Percentiles rank a stretch among this genome's conserved stretches.
phyloP scores from a whole-genome alignment of 148 eudicot genomes.

The Heliamphora exappendiculata region DNA sequence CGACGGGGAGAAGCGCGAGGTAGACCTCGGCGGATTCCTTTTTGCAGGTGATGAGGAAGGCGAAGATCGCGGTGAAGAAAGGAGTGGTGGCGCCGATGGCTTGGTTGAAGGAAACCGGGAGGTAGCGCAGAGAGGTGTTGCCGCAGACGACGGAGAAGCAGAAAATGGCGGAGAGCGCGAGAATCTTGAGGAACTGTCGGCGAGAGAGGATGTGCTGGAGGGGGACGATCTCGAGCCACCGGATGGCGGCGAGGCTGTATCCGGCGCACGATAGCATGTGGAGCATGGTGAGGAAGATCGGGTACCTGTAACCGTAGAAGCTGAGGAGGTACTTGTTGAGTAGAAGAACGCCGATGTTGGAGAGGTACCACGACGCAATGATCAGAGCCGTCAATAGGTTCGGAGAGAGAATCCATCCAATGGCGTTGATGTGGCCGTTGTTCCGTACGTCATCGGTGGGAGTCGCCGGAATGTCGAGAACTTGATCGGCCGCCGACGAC shows the following conservation, averaged over 20 bases:
- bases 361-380: slow-evolving; percentile 68
- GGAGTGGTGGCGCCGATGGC: slow-evolving; percentile 90
- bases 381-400: slow-evolving; percentile 34
- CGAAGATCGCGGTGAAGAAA: slow-evolving; percentile 77
- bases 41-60: slow-evolving; percentile 58
- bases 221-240: slow-evolving; percentile 48
- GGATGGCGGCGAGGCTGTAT: slow-evolving; percentile 43
- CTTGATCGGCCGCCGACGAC: slow-evolving; percentile 23
- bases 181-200: slow-evolving; percentile 52
- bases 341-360: slow-evolving; percentile 74
- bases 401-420: slow-evolving; percentile 26
- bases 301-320: slow-evolving; percentile 64
- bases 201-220: slow-evolving; percentile 47
- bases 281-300: slow-evolving; percentile 71
- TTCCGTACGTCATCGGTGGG: slow-evolving; percentile 53
- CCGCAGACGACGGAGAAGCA: slow-evolving; percentile 87
- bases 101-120: slow-evolving; percentile 81
- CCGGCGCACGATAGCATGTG: slow-evolving; percentile 68
- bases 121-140: slow-evolving; percentile 57
- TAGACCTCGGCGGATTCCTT: slow-evolving; percentile 58
- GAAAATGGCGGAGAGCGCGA: slow-evolving; percentile 50
- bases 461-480: slow-evolving; percentile 50
- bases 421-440: slow-evolving; percentile 9
- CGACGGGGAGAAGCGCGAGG: slow-evolving; percentile 57
- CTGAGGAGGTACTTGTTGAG: slow-evolving; percentile 78